A percentile compares a stretch with the other conserved stretches of the same genome.
These are phyloP conservation scores for Penicillium vulpinum DNA, from an alignment of 2,329 filamentous ascomycete species.

Conservation along the genomic window DNA sequence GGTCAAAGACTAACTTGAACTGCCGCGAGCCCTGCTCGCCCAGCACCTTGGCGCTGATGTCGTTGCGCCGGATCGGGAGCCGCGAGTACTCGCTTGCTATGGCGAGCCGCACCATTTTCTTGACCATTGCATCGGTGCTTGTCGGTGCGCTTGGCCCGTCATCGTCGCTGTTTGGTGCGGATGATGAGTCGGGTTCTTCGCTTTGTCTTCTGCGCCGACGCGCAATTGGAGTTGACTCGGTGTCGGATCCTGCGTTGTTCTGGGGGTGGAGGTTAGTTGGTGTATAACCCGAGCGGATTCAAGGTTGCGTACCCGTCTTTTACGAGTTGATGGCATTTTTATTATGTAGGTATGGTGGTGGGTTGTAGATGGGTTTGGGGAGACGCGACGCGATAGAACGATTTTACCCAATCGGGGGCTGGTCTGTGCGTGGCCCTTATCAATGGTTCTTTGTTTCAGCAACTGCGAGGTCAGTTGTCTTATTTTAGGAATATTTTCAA, in stretches of 20 bases:
- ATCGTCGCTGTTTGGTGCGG: slow-evolving; percentile 17
- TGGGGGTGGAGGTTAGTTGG: neutral
- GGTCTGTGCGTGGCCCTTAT: slow-evolving; percentile 25
- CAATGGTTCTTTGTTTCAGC: slow-evolving; percentile 4
- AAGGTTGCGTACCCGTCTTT: slow-evolving; percentile 30
- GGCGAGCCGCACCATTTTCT: slow-evolving; percentile 63
- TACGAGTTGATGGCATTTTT: slow-evolving; percentile 29
- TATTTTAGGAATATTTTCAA: neutral
- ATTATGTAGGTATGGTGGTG: neutral
- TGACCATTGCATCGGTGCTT: slow-evolving; percentile 50
- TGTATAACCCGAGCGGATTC: neutral
- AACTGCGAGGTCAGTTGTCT: neutral
- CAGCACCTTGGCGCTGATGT: slow-evolving; percentile 67
- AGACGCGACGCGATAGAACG: slow-evolving; percentile 25
- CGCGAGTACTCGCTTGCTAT: slow-evolving; percentile 62
- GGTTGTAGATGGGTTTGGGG: neutral
- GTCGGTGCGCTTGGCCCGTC: slow-evolving; percentile 26
- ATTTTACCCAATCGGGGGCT: slow-evolving; percentile 21
- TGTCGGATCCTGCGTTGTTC: slow-evolving; percentile 1
- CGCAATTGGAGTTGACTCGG: neutral
- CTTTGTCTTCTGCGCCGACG: slow-evolving; percentile 17
- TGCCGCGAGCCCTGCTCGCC: slow-evolving; percentile 64
- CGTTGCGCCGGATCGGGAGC: slow-evolving; percentile 57
- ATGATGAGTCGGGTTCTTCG: slow-evolving; percentile 2
- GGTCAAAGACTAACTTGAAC: slow-evolving; percentile 75